Evolutionary conservation across 352 stramenopile genomes (phyloP), one percentile per base, ranked within the genome.

Genomic region (Pythium aphanidermatum): DNA sequence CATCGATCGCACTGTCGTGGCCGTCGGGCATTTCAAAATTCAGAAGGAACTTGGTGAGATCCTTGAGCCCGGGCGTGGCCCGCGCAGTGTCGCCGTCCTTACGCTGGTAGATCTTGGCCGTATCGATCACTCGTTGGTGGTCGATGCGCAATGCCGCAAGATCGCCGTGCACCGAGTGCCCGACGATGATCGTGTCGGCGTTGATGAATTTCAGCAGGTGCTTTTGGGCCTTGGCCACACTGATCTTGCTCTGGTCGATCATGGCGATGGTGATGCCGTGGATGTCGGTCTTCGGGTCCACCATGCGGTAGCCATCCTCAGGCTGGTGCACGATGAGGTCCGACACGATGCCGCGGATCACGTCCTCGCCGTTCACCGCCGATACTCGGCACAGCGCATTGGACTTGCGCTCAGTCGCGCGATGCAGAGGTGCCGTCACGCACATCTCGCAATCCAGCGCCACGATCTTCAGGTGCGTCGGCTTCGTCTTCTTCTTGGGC

Each of bases 381-480:
- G 82, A 90, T 3, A 94, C 80, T 26, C 82, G 80, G 28, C 71
- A 83, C n/a, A 94, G 42, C 20, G 82, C 69, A 36, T 79, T 86
- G 31, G 70, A 68, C 17, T 69, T 70, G 35, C 58, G 58, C 17
- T 73, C 51, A 8, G 16, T 32, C 17, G 26, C 33, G 3, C 47
- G 46, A 23, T 31, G 24, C 12, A 73, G 34, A 8, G 63, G 10
- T 42, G 51, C 55, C 11, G 71, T 91, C 14, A 91, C 72, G 48
- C 82, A 94, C 82, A 94, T 94, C 39, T 94, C 82, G 50, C 82
- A 94, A 69, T 94, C 82, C 23, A 94, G 23, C 19, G 82, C 82
- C 16, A 92, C 62, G 36, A 92, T 74, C 51, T 80, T 76, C 16
- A 86, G 59, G 14, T 76, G 60, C 29, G 67, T 70, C 24, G 65